Evolutionary conservation across 192 early-diverging fungal species (phyloP).

Genomic region (Dimargaris verticillata): DNA sequence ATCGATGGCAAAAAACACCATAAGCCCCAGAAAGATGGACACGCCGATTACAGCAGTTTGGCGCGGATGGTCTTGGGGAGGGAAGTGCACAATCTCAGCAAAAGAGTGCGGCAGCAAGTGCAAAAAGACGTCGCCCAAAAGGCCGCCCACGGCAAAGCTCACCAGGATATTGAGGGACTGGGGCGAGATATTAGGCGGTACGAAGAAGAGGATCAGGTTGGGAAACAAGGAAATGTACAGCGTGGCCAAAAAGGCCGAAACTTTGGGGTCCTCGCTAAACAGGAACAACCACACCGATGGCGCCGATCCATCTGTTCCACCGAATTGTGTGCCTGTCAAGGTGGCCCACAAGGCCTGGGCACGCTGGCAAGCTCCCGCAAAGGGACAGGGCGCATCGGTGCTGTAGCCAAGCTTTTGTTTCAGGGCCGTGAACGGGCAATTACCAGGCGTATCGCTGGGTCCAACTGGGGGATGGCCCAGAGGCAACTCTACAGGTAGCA

Average conservation of each 20-base stretch:
- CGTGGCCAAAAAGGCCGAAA: constrained; percentile 44
- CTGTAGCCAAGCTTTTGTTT: background rate
- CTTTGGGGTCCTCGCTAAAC: constrained; percentile 22
- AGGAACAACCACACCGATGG: background rate
- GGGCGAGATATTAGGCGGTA: constrained; percentile 46
- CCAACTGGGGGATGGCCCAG: background rate
- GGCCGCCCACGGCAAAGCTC: constrained; percentile 72
- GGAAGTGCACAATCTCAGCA: constrained; percentile 13
- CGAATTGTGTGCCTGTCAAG: background rate
- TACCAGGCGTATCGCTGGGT: background rate
- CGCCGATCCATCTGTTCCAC: background rate
- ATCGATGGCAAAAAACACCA: constrained; percentile 63
- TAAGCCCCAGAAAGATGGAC: constrained; percentile 57
- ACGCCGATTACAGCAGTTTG: constrained; percentile 42
- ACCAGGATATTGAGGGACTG: constrained; percentile 46
- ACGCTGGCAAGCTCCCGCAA: background rate
- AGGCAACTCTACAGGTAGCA: background rate
- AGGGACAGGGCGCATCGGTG: no score
- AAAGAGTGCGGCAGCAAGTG: constrained; percentile 54
- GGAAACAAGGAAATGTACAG: constrained; percentile 71
- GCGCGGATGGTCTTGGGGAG: constrained; percentile 19
- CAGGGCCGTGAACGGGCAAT: background rate
- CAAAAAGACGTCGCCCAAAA: constrained; percentile 71
- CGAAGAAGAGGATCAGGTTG: constrained; percentile 60
- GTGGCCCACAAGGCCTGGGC: background rate